Conservation (phyloP, 768 basidiomycete genomes). For the Rossbeevera mucosa region DNA sequence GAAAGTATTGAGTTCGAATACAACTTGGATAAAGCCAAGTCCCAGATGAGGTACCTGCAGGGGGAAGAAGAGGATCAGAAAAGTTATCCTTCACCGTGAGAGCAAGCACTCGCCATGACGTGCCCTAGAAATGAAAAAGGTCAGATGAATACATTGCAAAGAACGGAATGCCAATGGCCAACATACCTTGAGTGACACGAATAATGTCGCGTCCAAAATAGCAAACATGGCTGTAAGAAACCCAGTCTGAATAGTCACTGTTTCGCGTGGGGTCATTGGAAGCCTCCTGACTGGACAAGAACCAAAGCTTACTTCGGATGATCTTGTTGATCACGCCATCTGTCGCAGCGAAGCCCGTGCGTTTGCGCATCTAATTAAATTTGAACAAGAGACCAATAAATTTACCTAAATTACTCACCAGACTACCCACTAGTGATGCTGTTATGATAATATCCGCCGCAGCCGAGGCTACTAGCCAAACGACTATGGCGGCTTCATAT, state of each 20-base stretch:
- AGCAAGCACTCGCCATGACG: constrained; percentile 19
- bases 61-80: neutral
- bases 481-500: neutral
- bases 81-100: neutral
- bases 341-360: constrained; percentile 39
- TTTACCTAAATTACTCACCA: neutral
- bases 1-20: constrained; percentile 25
- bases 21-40: constrained; percentile 26
- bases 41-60: constrained; percentile 16
- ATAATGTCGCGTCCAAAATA: constrained; percentile 20
- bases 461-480: neutral
- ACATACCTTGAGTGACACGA: neutral
- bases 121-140: constrained; percentile 2
- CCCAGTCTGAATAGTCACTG: constrained; percentile 31
- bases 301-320: constrained; percentile 32
- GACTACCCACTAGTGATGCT: neutral
- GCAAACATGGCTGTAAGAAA: constrained; percentile 12
- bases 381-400: neutral
- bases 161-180: neutral
- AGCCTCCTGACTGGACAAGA: neutral
- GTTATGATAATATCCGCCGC: neutral
- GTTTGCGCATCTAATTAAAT: constrained; percentile 32
- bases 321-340: constrained; percentile 38
- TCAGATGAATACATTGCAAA: neutral
- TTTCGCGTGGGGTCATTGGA: neutral